Evolutionary conservation across 139 green algal genomes (phyloP), one percentile per base, ranked within the genome.

Genomic region (Micromonas pusilla): DNA sequence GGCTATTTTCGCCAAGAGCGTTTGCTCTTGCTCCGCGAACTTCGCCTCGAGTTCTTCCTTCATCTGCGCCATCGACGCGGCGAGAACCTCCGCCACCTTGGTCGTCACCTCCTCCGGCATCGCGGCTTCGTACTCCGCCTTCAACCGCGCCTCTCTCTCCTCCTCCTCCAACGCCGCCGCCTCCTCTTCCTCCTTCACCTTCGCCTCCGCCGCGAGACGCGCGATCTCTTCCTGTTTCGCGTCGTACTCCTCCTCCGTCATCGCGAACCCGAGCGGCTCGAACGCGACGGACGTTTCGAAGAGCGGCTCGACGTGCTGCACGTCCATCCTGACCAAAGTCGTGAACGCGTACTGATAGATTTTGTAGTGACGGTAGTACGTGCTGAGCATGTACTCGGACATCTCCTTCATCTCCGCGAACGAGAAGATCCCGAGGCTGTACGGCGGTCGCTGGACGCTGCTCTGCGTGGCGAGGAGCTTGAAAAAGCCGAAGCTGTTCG

Each of bases 311-410:
- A 3, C 28, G 6, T 16, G 20, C 34, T 28, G n/a, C 6, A 19
- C 37, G 31, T 73, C 86, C 82, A 21, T 38, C 37, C 19, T 85
- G 82, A 77, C 87, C 82, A 30, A n/a, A 4, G 34, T 25, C 32
- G 83, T 83, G 20, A 54, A 84, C 38, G 89, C 82, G n/a, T 73
- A 86, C 78, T 89, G 83, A 72, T 93, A 91, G 36, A 92, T 78
- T 76, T 91, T 92, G 86, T 91, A 93, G 70, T 92, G 88, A 45
- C 73, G 64, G 80, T 86, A 93, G 80, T 91, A 92, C 26, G 82
- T 85, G 63, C 83, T 78, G 33, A 93, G 66, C 45, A 83, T 80
- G 83, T 85, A 93, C 31, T 88, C 80, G 65, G 84, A 80, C 25
- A 91, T 76, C 26, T 28, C 33, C 57, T 82, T 80, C 74, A 87